A percentile compares a stretch with the other conserved stretches of the same genome.
These are phyloP conservation scores for Pseudisothecium myosuroides DNA, from an alignment of 225 moss, liverwort and hornwort genomes.

Conservation along the genomic window DNA sequence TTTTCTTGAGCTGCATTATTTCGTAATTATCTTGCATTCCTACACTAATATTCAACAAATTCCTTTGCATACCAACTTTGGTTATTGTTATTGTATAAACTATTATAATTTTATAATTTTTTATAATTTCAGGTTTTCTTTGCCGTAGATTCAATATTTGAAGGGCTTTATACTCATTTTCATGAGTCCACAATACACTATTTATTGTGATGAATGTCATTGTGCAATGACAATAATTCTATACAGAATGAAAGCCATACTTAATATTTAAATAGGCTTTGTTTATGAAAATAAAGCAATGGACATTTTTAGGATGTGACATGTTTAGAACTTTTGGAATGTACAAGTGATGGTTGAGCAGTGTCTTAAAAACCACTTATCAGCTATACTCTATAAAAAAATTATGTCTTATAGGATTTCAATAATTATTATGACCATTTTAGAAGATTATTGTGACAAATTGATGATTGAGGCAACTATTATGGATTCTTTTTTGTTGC, in stretches of 20 bases:
- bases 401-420: neutral
- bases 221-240: neutral
- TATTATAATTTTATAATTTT: neutral
- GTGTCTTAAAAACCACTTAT: neutral
- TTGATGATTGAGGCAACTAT: accelerated
- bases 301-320: neutral
- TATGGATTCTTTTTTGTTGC: neutral
- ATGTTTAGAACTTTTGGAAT: neutral
- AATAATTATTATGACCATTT: neutral
- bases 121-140: too few relatives aligned
- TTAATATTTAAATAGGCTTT: neutral
- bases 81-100: neutral
- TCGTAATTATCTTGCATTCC: neutral
- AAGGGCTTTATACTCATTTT: neutral
- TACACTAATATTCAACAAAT: neutral
- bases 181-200: neutral
- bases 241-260: neutral
- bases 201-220: neutral
- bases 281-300: neutral
- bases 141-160: neutral
- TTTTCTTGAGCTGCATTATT: neutral
- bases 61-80: neutral
- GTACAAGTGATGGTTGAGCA: neutral
- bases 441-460: neutral
- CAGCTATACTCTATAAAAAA: neutral